Conservation (phyloP, 306 rosid genomes). For the Gynostemma pentaphyllum region DNA sequence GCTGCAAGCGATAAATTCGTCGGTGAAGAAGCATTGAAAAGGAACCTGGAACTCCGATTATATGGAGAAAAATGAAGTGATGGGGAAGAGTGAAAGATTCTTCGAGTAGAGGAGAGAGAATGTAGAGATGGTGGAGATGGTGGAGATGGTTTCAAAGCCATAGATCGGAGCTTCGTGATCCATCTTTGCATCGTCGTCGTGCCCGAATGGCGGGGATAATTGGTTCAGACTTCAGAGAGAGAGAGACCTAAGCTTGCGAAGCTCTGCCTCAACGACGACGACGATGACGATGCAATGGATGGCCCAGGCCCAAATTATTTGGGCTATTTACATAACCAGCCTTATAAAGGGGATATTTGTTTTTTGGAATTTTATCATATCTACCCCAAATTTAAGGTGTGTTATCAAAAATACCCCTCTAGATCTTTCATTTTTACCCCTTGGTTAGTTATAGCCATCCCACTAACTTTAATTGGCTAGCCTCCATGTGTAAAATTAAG, state of each 20-base stretch:
- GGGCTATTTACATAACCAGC: no score
- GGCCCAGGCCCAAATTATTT: background rate
- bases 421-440: no score
- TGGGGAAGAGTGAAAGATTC: constrained; percentile 39
- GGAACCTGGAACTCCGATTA: constrained; percentile 22
- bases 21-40: constrained; percentile 26
- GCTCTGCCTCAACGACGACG: no score
- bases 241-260: background rate
- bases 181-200: constrained; percentile 49
- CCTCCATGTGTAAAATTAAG: no score
- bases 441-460: no score
- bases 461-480: no score
- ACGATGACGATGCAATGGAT: background rate
- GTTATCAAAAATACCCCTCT: no score
- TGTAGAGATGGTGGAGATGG: constrained; percentile 26
- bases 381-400: no score
- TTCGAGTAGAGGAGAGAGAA: constrained; percentile 27
- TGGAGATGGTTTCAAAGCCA: constrained; percentile 30
- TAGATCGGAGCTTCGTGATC: constrained; percentile 37
- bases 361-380: no score
- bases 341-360: no score
- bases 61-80: constrained; percentile 28
- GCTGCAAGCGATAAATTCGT: constrained; percentile 16
- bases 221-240: background rate
- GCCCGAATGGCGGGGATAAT: background rate